Conservation (phyloP, 2,329 filamentous ascomycete species). For the Lachnellula subtilissima region DNA sequence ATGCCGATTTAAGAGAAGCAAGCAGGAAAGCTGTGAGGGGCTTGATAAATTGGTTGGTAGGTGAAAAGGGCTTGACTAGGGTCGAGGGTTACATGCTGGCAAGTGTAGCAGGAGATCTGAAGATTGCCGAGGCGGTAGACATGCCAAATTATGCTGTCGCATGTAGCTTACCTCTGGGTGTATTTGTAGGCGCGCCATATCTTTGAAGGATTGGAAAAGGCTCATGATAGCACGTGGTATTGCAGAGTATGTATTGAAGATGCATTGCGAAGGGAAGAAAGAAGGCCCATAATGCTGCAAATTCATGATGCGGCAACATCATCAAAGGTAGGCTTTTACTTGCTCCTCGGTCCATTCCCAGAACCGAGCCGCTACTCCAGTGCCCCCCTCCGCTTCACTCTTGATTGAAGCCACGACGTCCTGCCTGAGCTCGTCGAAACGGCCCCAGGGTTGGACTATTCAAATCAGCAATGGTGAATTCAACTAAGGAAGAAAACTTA, state of each 20-base stretch:
- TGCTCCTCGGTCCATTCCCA: constrained; percentile 43
- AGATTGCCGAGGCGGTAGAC: constrained; percentile 48
- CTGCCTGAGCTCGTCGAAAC: constrained; percentile 29
- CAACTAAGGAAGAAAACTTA: constrained; percentile 7
- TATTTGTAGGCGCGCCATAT: constrained; percentile 35
- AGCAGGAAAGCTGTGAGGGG: constrained; percentile 43
- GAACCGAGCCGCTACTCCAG: constrained; percentile 35
- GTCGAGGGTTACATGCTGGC: constrained; percentile 49
- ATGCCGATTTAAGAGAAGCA: constrained; percentile 43
- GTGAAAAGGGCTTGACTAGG: constrained; percentile 40
- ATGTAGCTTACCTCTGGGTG: constrained; percentile 44
- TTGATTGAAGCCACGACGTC: constrained; percentile 33
- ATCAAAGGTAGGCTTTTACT: constrained; percentile 22
- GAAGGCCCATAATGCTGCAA: neutral
- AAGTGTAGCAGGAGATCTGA: constrained; percentile 46
- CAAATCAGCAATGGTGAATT: neutral
- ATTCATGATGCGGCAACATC: neutral
- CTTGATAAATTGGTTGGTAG: constrained; percentile 45
- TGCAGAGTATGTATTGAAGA: neutral
- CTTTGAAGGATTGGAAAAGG: neutral
- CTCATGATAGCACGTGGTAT: too few relatives aligned
- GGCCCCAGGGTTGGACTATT: constrained; percentile 45
- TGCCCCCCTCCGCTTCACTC: constrained; percentile 34
- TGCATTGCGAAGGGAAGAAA: neutral
- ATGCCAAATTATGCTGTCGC: constrained; percentile 50